These are phyloP conservation scores for Elsinoe fawcettii DNA, from an alignment of 2,329 filamentous ascomycete species.

Conservation along the genomic window DNA sequence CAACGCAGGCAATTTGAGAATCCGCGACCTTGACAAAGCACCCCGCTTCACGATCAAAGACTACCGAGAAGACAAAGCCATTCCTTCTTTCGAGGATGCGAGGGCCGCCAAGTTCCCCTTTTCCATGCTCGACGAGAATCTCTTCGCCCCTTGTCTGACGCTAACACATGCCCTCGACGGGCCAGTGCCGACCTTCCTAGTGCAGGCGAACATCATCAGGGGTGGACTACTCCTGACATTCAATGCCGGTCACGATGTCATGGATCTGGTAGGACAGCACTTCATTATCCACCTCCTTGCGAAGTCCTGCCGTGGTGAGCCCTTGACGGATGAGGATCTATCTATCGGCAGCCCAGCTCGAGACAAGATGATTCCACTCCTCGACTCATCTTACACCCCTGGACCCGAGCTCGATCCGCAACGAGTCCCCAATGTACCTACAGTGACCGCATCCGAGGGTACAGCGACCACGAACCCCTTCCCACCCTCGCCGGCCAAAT, in stretches of 20 bases:
- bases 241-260: constrained; percentile 41
- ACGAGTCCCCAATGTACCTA: not conserved
- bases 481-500: constrained; percentile 23
- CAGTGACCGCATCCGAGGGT: constrained; percentile 26
- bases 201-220: constrained; percentile 44
- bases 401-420: constrained; percentile 28
- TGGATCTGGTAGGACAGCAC: constrained; percentile 47
- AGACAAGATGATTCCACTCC: constrained; percentile 32
- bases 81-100: constrained; percentile 35
- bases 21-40: constrained; percentile 29
- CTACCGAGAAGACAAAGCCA: constrained; percentile 29
- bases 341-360: constrained; percentile 37
- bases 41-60: constrained; percentile 39
- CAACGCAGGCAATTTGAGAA: constrained; percentile 33
- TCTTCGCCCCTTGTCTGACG: constrained; percentile 37
- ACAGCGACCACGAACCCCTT: not conserved
- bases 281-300: constrained; percentile 42
- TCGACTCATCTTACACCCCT: constrained; percentile 32
- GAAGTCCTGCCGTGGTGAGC: constrained; percentile 42
- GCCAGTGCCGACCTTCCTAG: constrained; percentile 34
- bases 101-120: constrained; percentile 38
- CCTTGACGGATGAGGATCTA: constrained; percentile 41
- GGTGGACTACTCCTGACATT: constrained; percentile 46
- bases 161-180: constrained; percentile 28
- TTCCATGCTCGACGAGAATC: constrained; percentile 41